Base-by-base conservation (phyloP, 208 protist genomes). In the Angomonas deanei region DNA sequence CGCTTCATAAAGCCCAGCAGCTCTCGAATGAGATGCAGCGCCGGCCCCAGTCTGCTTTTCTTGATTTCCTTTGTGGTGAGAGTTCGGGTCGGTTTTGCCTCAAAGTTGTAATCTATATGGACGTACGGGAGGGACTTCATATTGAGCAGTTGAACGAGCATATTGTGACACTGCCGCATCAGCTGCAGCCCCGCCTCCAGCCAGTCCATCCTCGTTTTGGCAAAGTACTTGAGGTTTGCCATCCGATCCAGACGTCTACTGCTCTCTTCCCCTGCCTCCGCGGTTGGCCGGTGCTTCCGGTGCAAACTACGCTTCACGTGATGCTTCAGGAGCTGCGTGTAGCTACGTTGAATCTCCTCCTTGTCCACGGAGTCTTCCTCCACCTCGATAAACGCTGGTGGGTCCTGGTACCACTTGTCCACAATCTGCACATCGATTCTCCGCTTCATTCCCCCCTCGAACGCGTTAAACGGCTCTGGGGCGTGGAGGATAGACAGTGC, bases 101-200 rank as follows among this genome's bases (percentile, higher is more conserved):
- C 99, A 89, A 99, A 99, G 87, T 99, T 99, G 92, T 99, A 99
- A 82, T 99, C 99, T 39, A 99, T 94, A 81, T 99, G 99, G 19
- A 99, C 88, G 78, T 99, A 99, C 61, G 98, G 99, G 30, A 99
- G 74, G 68, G 98, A 99, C 88, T 99, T 99, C 68, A 99, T 88
- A 76, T 99, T 99, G 78, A 99, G 99, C 19, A 99, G 89, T 58
- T 99, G 97, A 49, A 99, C 99, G 15, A 99, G 92, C 98, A 99
- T 99, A 84, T 99, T 99, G 86, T 99, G 99, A 49, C 99, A 99
- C 88, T 99, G 99, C 15, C 97, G 72, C 78, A 98, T 98, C 27
- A 99, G 78, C 93, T 99, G 99, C 57, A 99, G 76, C 61, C 96
- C 99, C 11, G 98, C 99, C 76, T 99, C 99, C 13, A 99, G 91